Base-by-base conservation (phyloP, 257 asterid species). In the Euphrasia confusa region DNA sequence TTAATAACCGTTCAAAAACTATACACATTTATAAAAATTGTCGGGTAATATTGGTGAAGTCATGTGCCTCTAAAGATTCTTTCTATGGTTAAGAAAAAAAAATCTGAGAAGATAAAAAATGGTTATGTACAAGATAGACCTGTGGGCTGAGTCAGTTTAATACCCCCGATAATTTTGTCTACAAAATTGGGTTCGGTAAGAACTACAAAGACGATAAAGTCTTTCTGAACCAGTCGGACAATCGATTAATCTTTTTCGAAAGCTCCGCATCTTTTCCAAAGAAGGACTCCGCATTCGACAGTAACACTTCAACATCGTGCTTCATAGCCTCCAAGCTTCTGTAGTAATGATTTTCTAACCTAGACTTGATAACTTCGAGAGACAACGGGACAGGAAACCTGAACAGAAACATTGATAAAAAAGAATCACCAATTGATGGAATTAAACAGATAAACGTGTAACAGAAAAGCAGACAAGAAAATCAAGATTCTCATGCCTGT, bases 301-400 rank as follows among this genome's bases (percentile, higher is more conserved):
- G 71, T 95, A 91, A 60, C 64, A 91, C 97, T 58, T 79, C 72
- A 9, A 75, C 59, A 40, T 91, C 98, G 58, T 91, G 98, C 83
- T 83, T 80, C 84, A 86, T 61, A 10, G 90, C 86, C 37, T 83
- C 95, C 74, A 88, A 54, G 65, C 93, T 81, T 77, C 99, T 78
- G 73, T 92, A 92, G 72, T 92, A 92, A 67, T 80, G 84, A 76
- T 83, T 86, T 72, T 83, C 90, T 63, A 92, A 75, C 71, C 99
- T 86, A 32, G 77, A 78, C 47, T 65, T 81, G 54, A 92, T 84
- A 37, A 83, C 78, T 55, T 92, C 95, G 60, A 89, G 75, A 54
- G 97, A 79, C 74, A 86, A 48, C 9, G 97, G 99, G 52, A 84
- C 99, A 14, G 97, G 93, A 70, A 84, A 92, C 88, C 99, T 92